These are phyloP conservation scores for Xylaria sp. DNA, from an alignment of 2,329 filamentous ascomycete genomes.

Conservation along the genomic window DNA sequence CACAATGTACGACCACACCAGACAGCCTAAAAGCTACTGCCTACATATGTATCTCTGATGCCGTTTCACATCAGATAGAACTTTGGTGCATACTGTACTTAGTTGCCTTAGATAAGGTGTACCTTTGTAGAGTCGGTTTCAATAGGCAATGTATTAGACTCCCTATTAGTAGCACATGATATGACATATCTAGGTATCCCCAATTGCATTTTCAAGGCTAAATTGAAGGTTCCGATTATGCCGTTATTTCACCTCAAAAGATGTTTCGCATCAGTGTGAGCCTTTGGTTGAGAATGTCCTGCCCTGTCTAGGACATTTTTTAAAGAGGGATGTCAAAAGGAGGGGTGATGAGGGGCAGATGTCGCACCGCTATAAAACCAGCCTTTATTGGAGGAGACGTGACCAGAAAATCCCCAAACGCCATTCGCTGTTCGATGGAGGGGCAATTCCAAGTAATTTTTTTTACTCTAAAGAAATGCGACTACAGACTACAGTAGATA, in stretches of 20 bases:
- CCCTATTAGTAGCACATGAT: not conserved
- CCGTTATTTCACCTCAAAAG: not conserved
- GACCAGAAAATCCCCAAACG: not conserved
- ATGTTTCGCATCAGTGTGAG: not conserved
- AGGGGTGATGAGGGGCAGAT: constrained; percentile 40
- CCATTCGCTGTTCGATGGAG: constrained; percentile 17
- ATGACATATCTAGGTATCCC: not conserved
- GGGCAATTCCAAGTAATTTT: constrained; percentile 22
- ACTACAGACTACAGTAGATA: not conserved
- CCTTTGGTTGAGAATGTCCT: not conserved
- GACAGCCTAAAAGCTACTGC: constrained; percentile 20
- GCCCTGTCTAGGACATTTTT: not conserved
- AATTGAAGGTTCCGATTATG: constrained; percentile 3
- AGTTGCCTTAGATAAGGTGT: not conserved
- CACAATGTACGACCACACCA: constrained; percentile 9
- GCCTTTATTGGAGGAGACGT: constrained; percentile 8
- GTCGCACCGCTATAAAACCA: constrained; percentile 2
- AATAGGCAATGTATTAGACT: not conserved
- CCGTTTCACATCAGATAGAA: constrained; percentile 19
- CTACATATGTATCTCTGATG: constrained; percentile 15
- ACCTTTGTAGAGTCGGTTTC: not conserved
- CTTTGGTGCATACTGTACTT: not conserved
- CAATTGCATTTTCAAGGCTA: not conserved
- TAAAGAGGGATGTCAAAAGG: constrained; percentile 6
- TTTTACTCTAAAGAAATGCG: not conserved